These are phyloP conservation scores for Pseudozyma flocculosa DNA, from an alignment of 1,284 basidiomycete species.

Conservation along the genomic window DNA sequence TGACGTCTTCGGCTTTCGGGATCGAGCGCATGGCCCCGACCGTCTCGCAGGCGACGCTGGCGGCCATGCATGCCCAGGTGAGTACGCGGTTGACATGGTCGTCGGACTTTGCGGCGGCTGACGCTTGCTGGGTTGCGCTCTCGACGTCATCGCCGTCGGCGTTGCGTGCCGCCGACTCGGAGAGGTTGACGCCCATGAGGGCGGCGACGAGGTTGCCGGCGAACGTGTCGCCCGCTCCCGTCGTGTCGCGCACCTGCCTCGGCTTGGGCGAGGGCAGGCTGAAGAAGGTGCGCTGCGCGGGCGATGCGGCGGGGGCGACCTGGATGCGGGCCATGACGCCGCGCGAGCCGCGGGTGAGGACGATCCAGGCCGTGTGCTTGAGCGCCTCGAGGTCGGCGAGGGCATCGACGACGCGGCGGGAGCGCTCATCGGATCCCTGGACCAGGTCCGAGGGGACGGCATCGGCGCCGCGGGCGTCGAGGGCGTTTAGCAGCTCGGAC, in stretches of 20 bases:
- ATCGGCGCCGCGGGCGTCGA: constrained; percentile 6
- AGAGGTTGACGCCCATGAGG: constrained; percentile 35
- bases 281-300: constrained; percentile 19
- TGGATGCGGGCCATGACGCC: constrained; percentile 45
- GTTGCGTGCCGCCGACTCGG: neutral
- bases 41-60: constrained; percentile 51
- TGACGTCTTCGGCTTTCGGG: constrained; percentile 39
- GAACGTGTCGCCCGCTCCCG: constrained; percentile 57
- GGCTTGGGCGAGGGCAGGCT: constrained; percentile 35
- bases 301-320: constrained; percentile 5
- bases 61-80: constrained; percentile 36
- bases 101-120: constrained; percentile 7
- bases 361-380: constrained; percentile 36
- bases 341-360: constrained; percentile 47
- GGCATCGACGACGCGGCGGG: constrained; percentile 18
- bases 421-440: constrained; percentile 4
- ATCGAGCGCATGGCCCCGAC: constrained; percentile 56
- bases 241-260: constrained; percentile 47
- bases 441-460: neutral
- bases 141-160: no score
- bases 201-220: constrained; percentile 50
- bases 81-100: constrained; percentile 24
- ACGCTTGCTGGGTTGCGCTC: no score
- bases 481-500: constrained; percentile 48
- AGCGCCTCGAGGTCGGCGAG: constrained; percentile 30